phyloP scores from a whole-genome alignment of 73 alveolate genomes.

The Paramecium sonneborni region DNA sequence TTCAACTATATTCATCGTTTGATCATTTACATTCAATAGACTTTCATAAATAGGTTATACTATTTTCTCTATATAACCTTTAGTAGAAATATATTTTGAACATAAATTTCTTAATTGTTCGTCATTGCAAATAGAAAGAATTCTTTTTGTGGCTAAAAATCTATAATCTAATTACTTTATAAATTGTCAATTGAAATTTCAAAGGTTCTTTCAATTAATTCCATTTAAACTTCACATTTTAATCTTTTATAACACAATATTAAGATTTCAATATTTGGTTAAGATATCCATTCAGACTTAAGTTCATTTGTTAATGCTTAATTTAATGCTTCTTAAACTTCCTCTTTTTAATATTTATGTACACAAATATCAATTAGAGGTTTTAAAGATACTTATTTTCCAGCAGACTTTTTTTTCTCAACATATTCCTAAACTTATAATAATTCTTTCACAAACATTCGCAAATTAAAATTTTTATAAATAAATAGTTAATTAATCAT shows the following conservation, averaged over 20 bases:
- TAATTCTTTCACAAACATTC: slow-evolving; percentile 30
- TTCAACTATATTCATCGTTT: background rate
- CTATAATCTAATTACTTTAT: background rate
- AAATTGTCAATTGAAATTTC: background rate
- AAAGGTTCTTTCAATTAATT: background rate
- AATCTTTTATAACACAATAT: background rate
- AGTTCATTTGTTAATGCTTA: background rate
- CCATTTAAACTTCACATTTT: background rate
- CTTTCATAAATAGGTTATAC: slow-evolving; percentile 10
- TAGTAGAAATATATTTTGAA: background rate
- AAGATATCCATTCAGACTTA: background rate
- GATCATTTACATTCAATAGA: background rate
- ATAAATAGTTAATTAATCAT: background rate
- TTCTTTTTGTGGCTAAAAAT: slow-evolving; percentile 26
- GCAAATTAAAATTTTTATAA: background rate
- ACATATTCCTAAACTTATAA: background rate
- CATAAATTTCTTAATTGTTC: background rate
- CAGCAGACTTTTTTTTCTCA: background rate
- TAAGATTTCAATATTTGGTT: background rate
- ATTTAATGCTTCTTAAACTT: slow-evolving; percentile 22
- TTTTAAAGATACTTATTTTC: background rate
- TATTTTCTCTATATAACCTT: background rate
- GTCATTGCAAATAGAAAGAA: background rate
- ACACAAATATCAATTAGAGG: slow-evolving; percentile 10
- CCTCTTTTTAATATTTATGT: background rate